Percentiles rank a stretch among this genome's conserved stretches.
Evolutionary conservation across 2,329 filamentous ascomycete genomes (phyloP).

Genomic region (Fusarium circinatum): DNA sequence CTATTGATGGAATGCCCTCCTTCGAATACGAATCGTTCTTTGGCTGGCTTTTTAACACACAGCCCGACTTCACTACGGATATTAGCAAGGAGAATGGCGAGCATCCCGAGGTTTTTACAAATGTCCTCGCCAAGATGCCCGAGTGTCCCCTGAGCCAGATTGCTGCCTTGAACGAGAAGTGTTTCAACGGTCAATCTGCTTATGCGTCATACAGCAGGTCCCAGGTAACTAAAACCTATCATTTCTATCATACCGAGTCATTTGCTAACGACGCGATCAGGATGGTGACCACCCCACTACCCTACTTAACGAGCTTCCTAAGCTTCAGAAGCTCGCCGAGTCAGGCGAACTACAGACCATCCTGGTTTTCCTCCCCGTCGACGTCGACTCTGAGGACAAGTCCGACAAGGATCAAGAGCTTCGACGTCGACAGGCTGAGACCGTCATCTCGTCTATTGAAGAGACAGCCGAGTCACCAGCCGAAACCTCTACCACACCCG

Average conservation of each 20-base stretch:
- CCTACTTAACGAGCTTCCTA: conserved; percentile 57
- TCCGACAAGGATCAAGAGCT: conserved; percentile 55
- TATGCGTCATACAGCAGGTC: conserved; percentile 57
- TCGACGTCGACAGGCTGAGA: conserved; percentile 60
- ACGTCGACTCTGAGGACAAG: conserved; percentile 53
- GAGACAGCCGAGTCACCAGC: conserved; percentile 38
- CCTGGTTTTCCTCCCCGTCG: conserved; percentile 65
- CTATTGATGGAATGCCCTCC: conserved; percentile 66
- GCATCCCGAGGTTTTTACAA: conserved; percentile 53
- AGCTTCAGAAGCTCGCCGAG: conserved; percentile 58
- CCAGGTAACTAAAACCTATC: conserved; percentile 49
- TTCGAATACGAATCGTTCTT: conserved; percentile 57
- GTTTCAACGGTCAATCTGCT: conserved; percentile 57
- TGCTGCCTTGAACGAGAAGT: conserved; percentile 55
- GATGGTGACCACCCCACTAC: conserved; percentile 55
- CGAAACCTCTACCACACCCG: conserved; percentile 39
- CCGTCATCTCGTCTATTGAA: conserved; percentile 55
- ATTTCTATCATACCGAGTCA: neutral
- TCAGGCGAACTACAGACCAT: conserved; percentile 65
- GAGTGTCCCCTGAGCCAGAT: conserved; percentile 53
- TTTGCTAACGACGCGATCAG: conserved; percentile 46
- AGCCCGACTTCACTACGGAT: conserved; percentile 60
- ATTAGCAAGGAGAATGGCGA: conserved; percentile 58
- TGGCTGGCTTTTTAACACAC: conserved; percentile 49
- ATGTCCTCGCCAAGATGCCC: conserved; percentile 50